These are phyloP conservation scores for Suillus luteus DNA, from an alignment of 768 basidiomycete genomes.

Conservation along the genomic window DNA sequence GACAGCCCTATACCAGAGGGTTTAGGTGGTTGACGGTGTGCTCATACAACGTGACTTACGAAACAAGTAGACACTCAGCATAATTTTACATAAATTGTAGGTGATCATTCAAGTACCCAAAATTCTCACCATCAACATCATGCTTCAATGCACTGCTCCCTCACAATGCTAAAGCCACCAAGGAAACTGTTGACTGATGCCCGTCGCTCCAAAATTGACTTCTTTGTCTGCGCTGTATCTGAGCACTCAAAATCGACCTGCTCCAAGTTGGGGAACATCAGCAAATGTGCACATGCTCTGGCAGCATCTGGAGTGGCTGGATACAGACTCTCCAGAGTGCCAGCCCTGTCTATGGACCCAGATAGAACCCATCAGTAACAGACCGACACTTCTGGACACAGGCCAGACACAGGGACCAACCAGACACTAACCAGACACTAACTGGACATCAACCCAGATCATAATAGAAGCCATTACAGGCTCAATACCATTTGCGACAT, in stretches of 20 bases:
- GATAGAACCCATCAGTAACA: conserved; percentile 2
- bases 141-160: background rate
- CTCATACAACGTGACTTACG: background rate
- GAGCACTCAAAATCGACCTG: conserved; percentile 23
- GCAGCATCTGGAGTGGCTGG: conserved; percentile 3
- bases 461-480: background rate
- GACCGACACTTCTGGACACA: background rate
- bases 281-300: conserved; percentile 4
- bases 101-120: background rate
- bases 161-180: background rate
- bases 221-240: conserved; percentile 18
- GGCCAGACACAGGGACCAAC: conserved; percentile 1
- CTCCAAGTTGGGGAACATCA: conserved; percentile 22
- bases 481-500: background rate
- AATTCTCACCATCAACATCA: background rate
- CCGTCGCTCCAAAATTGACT: background rate
- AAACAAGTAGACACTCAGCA: background rate
- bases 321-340: background rate
- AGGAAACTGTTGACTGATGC: background rate
- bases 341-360: conserved; percentile 1
- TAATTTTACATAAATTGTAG: background rate
- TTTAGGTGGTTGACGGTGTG: background rate
- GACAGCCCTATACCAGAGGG: background rate
- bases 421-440: conserved; percentile 2
- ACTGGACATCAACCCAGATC: background rate